Conservation (phyloP, 306 rosid species). For the Medicago ruthenica region DNA sequence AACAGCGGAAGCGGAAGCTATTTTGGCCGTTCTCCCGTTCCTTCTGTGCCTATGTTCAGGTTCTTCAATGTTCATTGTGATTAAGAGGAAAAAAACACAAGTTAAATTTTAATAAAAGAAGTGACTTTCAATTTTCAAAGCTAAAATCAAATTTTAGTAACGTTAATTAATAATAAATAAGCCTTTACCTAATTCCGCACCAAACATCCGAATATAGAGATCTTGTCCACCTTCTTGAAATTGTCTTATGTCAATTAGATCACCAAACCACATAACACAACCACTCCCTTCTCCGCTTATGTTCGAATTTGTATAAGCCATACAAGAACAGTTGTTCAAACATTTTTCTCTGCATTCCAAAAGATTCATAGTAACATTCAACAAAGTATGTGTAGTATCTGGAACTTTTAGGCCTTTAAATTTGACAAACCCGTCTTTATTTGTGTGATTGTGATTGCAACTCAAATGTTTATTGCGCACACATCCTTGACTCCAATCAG, state of each 20-base stretch:
- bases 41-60: not conserved
- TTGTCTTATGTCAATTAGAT: slow-evolving; percentile 57
- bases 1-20: not conserved
- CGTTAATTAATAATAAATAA: too few species aligned
- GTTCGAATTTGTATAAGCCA: slow-evolving; percentile 55
- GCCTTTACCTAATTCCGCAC: not conserved
- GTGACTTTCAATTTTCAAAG: too few species aligned
- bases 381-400: not conserved
- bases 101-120: too few species aligned
- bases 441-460: not conserved
- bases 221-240: slow-evolving; percentile 60
- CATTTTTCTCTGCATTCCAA: not conserved
- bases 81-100: not conserved
- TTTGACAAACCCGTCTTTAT: not conserved
- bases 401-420: not conserved
- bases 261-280: slow-evolving; percentile 63
- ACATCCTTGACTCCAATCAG: not conserved
- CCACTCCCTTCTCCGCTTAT: slow-evolving; percentile 55
- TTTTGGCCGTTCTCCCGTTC: not conserved
- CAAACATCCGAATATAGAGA: slow-evolving; percentile 35
- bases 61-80: not conserved
- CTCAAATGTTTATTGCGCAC: not conserved
- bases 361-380: not conserved
- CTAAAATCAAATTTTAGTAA: not conserved
- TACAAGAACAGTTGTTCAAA: slow-evolving; percentile 60